Evolutionary conservation across 129 eudicot genomes (phyloP).

Genomic region (Solidago caesia): DNA sequence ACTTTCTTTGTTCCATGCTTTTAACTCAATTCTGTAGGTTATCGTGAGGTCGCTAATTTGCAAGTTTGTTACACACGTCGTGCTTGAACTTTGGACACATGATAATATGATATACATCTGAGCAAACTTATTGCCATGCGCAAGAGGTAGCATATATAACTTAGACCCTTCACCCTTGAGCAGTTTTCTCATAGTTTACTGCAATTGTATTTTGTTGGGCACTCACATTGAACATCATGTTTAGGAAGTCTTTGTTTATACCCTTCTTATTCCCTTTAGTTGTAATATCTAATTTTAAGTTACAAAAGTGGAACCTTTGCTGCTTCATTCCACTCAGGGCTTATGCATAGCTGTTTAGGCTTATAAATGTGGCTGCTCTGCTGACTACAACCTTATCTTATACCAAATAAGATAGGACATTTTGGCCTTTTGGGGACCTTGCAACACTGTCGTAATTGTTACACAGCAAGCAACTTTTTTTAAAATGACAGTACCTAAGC

Average conservation of each 20-base stretch:
- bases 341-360: neutral
- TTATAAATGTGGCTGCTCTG: neutral
- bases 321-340: neutral
- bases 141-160: neutral
- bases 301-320: neutral
- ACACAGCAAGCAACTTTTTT: neutral
- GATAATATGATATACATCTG: neutral
- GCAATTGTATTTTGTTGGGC: neutral
- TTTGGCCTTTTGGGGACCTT: neutral
- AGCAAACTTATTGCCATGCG: neutral
- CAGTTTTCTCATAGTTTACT: neutral
- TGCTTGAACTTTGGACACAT: neutral
- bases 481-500: no score
- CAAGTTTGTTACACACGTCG: constrained; percentile 2
- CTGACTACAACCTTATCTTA: neutral
- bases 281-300: neutral
- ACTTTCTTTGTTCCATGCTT: constrained; percentile 20
- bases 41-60: constrained; percentile 1
- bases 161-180: neutral
- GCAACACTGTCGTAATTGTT: neutral
- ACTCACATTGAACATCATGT: neutral
- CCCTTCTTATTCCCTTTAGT: neutral
- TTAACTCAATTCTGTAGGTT: neutral
- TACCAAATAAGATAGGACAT: neutral
- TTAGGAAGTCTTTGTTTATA: neutral